Evolutionary conservation across 2,329 filamentous ascomycete genomes (phyloP), one percentile per base, ranked within the genome.

Genomic region (Sporothrix schenckii): DNA sequence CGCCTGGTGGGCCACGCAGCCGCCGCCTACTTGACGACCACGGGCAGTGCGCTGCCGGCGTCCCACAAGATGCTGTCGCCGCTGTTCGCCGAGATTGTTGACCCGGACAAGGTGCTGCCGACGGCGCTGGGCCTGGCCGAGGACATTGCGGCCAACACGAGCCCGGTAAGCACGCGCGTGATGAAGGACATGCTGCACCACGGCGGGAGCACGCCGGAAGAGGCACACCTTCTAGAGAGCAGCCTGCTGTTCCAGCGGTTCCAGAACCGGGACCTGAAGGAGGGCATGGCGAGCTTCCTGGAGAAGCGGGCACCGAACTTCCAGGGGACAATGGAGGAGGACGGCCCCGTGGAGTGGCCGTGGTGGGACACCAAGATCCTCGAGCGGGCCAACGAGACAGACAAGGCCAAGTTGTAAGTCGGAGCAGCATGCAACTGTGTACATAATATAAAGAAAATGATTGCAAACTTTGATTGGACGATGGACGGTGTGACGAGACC

Each of bases 111-210:
- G 71, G 90, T 93, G 10, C 76, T 93, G 54, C 83, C 85, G 1
- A 84, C 87, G 2, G 91, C 91, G 11, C 79, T 93, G 53, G 44
- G 58, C 19, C 80, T 92, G 39, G 91, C 91, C 1, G 83, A 84
- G 27, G 90, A 92, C 68, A 85, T 92, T 58, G 89, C 87, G 1
- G 80, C 80, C 74, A 91, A 92, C 74, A 89, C 89, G 34, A 91
- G 89, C 74, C 80, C 80, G 0, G 86, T 92, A 39, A 86, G 87
- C 39, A 87, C 86, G 10, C 84, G 86, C 73, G 76, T 92, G 70
- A 93, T 92, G 86, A 86, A 87, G 76, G 91, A 92, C 75, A 79
- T 94, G 81, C 89, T 93, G 82, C 92, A 85, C 74, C 80, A 87
- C 41, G 83, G 84, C 49, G 81, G 83, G 0, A 82, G 80, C 21